Evolutionary conservation across 306 rosid species (phyloP).

Genomic region (Medicago lupulina): DNA sequence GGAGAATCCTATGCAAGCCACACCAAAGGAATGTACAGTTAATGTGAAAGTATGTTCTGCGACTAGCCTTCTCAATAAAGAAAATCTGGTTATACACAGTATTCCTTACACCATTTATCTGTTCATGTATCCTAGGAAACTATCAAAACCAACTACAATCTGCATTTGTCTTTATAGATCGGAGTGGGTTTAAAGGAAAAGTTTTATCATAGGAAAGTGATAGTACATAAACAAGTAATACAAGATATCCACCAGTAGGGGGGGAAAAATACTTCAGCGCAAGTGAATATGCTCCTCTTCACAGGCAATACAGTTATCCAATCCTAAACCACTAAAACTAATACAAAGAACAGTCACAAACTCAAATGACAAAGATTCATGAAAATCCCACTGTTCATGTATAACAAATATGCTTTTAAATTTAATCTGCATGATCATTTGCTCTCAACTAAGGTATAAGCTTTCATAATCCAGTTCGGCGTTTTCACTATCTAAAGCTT

Average conservation of each 20-base stretch:
- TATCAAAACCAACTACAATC: slow-evolving; percentile 3
- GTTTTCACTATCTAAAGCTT: background rate
- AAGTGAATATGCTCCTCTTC: background rate
- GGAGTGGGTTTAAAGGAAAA: background rate
- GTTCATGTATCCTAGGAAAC: slow-evolving; percentile 14
- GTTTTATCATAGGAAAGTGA: slow-evolving; percentile 9
- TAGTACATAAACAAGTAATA: background rate
- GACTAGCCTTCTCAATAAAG: slow-evolving; percentile 12
- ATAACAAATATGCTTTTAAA: background rate
- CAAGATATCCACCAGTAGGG: background rate
- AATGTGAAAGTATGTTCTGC: slow-evolving; percentile 26
- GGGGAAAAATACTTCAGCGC: background rate
- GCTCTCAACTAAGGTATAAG: background rate
- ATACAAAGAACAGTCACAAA: too few species aligned
- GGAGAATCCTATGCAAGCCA: slow-evolving; percentile 79
- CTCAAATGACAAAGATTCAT: too few species aligned
- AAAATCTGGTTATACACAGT: slow-evolving; percentile 20
- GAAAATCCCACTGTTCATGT: background rate
- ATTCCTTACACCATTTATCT: slow-evolving; percentile 24
- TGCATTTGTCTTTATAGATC: background rate
- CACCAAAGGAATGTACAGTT: slow-evolving; percentile 29
- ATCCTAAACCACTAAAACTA: background rate
- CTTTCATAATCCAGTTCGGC: background rate
- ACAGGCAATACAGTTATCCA: background rate
- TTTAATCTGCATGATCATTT: background rate